Base-by-base conservation (phyloP, 1,139 yeast species). In the Hansenula sp. region DNA sequence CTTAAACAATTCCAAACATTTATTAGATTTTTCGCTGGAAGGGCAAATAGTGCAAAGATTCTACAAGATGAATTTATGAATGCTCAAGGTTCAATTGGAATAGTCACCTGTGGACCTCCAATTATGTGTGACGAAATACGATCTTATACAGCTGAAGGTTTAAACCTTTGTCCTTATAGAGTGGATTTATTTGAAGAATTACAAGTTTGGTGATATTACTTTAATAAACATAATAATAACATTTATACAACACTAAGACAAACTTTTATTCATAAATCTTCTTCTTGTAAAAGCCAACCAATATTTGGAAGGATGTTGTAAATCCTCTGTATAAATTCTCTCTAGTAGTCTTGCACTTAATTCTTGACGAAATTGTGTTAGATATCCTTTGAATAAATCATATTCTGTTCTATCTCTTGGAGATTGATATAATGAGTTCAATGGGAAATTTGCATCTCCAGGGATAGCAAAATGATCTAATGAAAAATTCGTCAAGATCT, bases 251-350 rank as follows among this genome's bases (percentile, higher is more conserved):
- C n/a, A n/a, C n/a, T n/a, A n/a, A 44, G 44, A 69, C 43, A 77
- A 62, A 37, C 74, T 64, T 66, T 88, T 86, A 67, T 92, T 92
- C 98, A 92, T 92, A 61, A 92, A 92, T 60, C 88, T 79, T 67
- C 95, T 82, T 66, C 94, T 82, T 34, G 96, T 87, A 63, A 94
- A 92, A 2, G 97, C 96, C 55, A 94, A 69, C 99, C 99, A 92
- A 67, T 75, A 82, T 69, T 92, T 83, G 50, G 85, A 79, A 42
- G 94, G 92, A 5, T 51, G 54, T 31, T 48, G 47, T 34, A 62
- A 70, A 38, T 77, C 79, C 24, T 75, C 82, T 11, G 62, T 67
- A 61, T 88, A 92, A 35, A 92, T 70, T 57, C 90, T 74, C 51
- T 73, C 77, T 54, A 92, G 72, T 58, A 92, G 75, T 49, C 98